Evolutionary conservation across 2,329 filamentous ascomycete species (phyloP).

Genomic region (Aspergillus chevalieri): DNA sequence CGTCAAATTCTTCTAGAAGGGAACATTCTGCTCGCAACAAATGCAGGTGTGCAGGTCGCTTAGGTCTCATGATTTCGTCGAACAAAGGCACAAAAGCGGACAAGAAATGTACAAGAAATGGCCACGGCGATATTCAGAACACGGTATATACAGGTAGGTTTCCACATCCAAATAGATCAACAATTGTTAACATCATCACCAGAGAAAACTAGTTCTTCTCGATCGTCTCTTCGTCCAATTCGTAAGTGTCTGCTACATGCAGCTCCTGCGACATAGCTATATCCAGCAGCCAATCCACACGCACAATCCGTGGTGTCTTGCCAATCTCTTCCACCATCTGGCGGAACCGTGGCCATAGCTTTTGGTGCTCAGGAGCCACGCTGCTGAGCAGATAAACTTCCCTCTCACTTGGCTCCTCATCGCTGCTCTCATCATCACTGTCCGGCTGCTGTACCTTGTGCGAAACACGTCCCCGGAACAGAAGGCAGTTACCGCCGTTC

Average conservation of each 20-base stretch:
- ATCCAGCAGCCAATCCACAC: slow-evolving; percentile 82
- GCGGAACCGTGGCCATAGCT: slow-evolving; percentile 72
- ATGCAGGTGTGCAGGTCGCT: not conserved
- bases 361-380: slow-evolving; percentile 58
- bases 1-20: slow-evolving; percentile 82
- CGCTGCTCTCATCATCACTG: slow-evolving; percentile 40
- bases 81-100: not conserved
- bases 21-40: not conserved
- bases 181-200: not conserved
- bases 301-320: slow-evolving; percentile 74
- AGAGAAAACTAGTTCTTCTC: slow-evolving; percentile 15
- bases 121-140: not conserved
- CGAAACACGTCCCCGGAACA: slow-evolving; percentile 69
- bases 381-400: slow-evolving; percentile 81
- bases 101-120: not conserved
- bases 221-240: slow-evolving; percentile 29
- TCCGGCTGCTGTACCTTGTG: slow-evolving; percentile 55
- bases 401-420: slow-evolving; percentile 56
- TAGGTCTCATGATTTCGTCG: not conserved
- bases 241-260: slow-evolving; percentile 59
- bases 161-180: not conserved
- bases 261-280: slow-evolving; percentile 84
- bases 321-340: slow-evolving; percentile 71
- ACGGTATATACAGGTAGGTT: not conserved
- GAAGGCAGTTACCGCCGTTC: slow-evolving; percentile 77